Evolutionary conservation across 345 rosid species (phyloP), one percentile per base, ranked within the genome.

Genomic region (Raphanus sativus): DNA sequence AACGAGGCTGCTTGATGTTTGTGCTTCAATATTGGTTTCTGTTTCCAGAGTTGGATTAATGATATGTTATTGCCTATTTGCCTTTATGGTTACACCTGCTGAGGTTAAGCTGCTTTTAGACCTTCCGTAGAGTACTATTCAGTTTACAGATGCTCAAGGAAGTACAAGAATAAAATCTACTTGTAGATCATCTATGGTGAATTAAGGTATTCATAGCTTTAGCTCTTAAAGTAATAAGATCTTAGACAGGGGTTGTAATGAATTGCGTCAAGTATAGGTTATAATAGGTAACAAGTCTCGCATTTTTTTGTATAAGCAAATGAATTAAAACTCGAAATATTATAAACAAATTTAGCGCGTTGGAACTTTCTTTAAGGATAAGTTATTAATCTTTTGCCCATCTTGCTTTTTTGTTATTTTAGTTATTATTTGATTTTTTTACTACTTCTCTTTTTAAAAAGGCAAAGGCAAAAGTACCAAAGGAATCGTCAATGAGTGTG

Each of bases 401-500:
- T 59, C 67, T 78, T 59, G 52, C 72, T 66, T 62, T 72, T 59
- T 30, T 29, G 40, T 77, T 77, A 48, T 16, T 76, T 33, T 54
- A 33, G 21, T 29, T 50, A 0, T 28, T 55, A 11, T 13, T 52
- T 34, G 8, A 25, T 13, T 17, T 13, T 17, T 33, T 1, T 24
- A 33, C 8, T 4, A 5, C 8, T 26, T 66, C 32, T 13, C 55
- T 56, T 59, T 65, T 3, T 3, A 8, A 38, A 72, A 62, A 62
- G 76, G 21, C 56, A 70, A 77, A 77, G 81, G 30, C 50, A 71
- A 48, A 77, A 78, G 77, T 66, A 72, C 13, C 62, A 56, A 63
- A 42, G 72, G 56, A 42, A 15, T 77, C 62, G 7, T 77, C 62
- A 65, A 77, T 77, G 77, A 77, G 77, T 77, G 73, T 59, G 65